Conservation (phyloP, 1,284 basidiomycete species). For the Mycena citricolor region DNA sequence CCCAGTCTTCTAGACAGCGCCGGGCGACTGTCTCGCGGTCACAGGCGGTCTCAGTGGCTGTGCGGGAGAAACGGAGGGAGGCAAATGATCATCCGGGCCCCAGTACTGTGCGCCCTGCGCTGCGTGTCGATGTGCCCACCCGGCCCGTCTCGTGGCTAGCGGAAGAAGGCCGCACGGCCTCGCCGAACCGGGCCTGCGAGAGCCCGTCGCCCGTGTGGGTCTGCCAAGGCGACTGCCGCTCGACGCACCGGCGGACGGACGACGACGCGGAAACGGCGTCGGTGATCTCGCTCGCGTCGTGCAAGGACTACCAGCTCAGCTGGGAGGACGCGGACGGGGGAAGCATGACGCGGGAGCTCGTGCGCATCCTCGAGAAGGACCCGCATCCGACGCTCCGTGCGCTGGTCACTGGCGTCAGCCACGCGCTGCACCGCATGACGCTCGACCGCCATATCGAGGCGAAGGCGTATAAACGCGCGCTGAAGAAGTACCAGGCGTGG, state of each 20-base stretch:
- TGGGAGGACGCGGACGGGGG: constrained; percentile 11
- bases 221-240: constrained; percentile 14
- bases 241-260: neutral
- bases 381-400: constrained; percentile 18
- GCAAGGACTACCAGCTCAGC: constrained; percentile 13
- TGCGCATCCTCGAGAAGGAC: constrained; percentile 19
- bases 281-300: constrained; percentile 17
- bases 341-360: constrained; percentile 21
- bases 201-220: constrained; percentile 11
- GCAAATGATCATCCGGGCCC: neutral
- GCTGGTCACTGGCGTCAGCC: constrained; percentile 13
- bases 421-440: constrained; percentile 19
- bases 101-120: neutral
- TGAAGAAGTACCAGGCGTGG: constrained; percentile 8
- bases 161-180: neutral
- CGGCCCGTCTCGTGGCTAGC: neutral
- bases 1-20: neutral
- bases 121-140: neutral
- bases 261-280: constrained; percentile 5
- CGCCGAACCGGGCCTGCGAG: no score
- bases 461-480: constrained; percentile 15
- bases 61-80: neutral
- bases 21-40: constrained; percentile 1
- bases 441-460: constrained; percentile 14
- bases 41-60: neutral